Evolutionary conservation across 345 rosid genomes (phyloP), one percentile per base, ranked within the genome.

Genomic region (Populus davidiana): DNA sequence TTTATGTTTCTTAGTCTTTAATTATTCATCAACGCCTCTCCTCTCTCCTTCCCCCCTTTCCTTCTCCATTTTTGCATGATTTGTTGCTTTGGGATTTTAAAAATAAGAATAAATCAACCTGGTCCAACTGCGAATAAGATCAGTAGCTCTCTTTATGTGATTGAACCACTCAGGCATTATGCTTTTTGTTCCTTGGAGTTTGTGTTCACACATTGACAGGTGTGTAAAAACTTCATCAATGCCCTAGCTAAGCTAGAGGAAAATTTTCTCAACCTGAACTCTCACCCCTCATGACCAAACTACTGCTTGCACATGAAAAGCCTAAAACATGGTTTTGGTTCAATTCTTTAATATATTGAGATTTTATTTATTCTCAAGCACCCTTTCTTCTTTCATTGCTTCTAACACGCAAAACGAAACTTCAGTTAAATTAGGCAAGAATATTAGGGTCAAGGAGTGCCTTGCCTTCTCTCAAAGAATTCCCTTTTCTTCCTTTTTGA

Each of bases 131-230:
- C 78, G 82, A 78, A 78, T 78, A 84, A 82, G 85, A 86, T 82
- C 85, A 83, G 82, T 71, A 47, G 75, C 79, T 77, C 78, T 81
- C 84, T 88, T 87, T 81, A 79, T 80, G 81, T 86, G 94, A 91
- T 89, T 89, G 91, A 91, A 87, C 88, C 43, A 85, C 81, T 75
- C 88, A 83, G 77, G 35, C 81, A 84, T 82, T 67, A 82, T 84
- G 82, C 81, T 70, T 83, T 82, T 84, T 80, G 74, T 81, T 63
- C 84, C 83, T 87, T 83, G 90, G 85, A 83, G 86, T 87, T 78
- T 83, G 90, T 79, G 89, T 73, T 38, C 25, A 9, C 29, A 61
- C 81, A 71, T 83, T 78, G 85, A 76, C 85, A 80, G 73, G 67
- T 67, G 80, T 77, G 84, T 54, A 70, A 72, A 49, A 73, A 67